These are phyloP conservation scores for Entelexis paramagnoliae DNA, from an alignment of 1,139 yeast species.

Conservation along the genomic window DNA sequence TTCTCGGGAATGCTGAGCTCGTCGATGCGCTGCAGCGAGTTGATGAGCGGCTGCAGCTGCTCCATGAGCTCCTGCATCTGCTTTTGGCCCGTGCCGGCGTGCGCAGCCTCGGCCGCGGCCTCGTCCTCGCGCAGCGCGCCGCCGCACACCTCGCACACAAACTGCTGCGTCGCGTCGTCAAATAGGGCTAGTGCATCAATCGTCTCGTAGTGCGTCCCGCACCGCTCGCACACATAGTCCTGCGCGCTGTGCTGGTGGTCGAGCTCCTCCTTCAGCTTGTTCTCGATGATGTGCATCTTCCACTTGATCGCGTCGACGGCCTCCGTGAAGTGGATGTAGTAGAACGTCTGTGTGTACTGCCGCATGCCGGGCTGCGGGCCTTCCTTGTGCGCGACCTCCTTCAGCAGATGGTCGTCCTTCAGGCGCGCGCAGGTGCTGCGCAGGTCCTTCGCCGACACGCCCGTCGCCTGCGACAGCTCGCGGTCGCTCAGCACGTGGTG, in stretches of 20 bases:
- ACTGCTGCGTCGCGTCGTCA: constrained; percentile 69
- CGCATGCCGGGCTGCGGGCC: constrained; percentile 59
- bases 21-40: constrained; percentile 73
- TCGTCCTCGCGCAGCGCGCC: constrained; percentile 74
- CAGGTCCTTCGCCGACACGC: constrained; percentile 78
- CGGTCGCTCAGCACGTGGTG: constrained; percentile 94
- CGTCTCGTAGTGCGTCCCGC: constrained; percentile 71
- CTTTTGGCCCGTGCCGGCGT: constrained; percentile 43
- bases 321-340: constrained; percentile 79
- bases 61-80: constrained; percentile 71
- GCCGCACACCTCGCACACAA: constrained; percentile 77
- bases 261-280: constrained; percentile 67
- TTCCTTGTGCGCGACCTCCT: constrained; percentile 62
- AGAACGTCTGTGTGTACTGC: constrained; percentile 65
- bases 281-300: constrained; percentile 86
- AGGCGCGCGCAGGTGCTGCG: constrained; percentile 71
- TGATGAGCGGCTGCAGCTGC: constrained; percentile 81
- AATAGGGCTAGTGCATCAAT: constrained; percentile 77
- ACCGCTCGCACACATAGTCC: constrained; percentile 83
- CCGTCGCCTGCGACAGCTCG: constrained; percentile 68
- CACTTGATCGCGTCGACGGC: constrained; percentile 94
- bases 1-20: constrained; percentile 78
- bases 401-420: constrained; percentile 62
- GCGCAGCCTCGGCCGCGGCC: constrained; percentile 24
- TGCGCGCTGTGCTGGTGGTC: constrained; percentile 76